These are phyloP conservation scores for Aurantiochytrium sp. DNA, from an alignment of 108 stramenopile genomes.

Conservation along the genomic window DNA sequence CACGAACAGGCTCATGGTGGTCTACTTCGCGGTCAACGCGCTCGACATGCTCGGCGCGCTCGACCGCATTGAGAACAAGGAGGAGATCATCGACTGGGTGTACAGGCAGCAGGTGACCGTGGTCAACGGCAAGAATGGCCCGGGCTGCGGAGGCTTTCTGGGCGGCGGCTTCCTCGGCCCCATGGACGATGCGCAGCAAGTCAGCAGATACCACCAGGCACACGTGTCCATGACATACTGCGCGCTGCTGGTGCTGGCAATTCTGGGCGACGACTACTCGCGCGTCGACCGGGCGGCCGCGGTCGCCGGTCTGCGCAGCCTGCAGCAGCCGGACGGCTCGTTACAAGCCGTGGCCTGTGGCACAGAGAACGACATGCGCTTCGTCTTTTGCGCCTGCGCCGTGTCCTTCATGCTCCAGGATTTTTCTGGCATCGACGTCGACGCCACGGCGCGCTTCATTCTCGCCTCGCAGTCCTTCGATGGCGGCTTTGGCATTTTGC, in stretches of 20 bases:
- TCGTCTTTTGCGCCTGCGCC: constrained; percentile 55
- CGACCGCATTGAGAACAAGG: background rate
- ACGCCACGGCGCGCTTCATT: constrained; percentile 16
- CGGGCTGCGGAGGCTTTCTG: background rate
- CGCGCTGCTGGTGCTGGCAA: background rate
- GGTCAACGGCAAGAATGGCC: background rate
- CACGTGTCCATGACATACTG: constrained; percentile 31
- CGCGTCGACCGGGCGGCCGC: background rate
- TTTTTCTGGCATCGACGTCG: constrained; percentile 19
- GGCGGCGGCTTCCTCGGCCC: constrained; percentile 19
- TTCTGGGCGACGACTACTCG: constrained; percentile 8
- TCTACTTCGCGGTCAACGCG: constrained; percentile 16
- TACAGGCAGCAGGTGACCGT: background rate
- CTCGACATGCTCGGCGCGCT: constrained; percentile 19
- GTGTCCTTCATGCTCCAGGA: constrained; percentile 46
- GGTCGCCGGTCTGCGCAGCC: background rate
- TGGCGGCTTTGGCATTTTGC: constrained; percentile 46
- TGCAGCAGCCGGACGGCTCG: constrained; percentile 7
- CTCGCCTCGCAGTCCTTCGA: constrained; percentile 41
- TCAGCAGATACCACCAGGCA: background rate
- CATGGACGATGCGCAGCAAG: background rate
- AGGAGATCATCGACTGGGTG: constrained; percentile 27
- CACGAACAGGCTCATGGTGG: constrained; percentile 19
- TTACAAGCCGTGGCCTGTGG: background rate
- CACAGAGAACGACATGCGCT: constrained; percentile 46